Conservation (phyloP, 1,284 basidiomycete species). For the Hemileia vastatrix region DNA sequence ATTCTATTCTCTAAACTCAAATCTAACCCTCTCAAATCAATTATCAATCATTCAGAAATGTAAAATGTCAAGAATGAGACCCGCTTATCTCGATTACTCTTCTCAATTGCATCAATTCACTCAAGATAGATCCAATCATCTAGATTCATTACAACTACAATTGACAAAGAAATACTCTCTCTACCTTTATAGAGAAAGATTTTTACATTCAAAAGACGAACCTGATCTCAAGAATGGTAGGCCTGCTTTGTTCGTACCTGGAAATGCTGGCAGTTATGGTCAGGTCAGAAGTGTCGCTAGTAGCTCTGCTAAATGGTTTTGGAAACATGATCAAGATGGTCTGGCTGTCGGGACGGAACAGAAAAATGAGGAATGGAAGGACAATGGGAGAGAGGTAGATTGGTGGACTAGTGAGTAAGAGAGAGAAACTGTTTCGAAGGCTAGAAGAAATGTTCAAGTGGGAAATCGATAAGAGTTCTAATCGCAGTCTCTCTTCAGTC, state of each 20-base stretch:
- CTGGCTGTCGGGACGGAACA: constrained; percentile 30
- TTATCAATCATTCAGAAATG: too few relatives aligned
- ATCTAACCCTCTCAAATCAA: too few relatives aligned
- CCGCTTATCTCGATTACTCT: too few relatives aligned
- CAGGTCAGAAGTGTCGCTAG: constrained; percentile 92
- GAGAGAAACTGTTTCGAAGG: too few relatives aligned
- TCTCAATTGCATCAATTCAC: constrained; percentile 14
- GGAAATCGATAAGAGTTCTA: too few relatives aligned
- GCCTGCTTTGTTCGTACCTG: constrained; percentile 89
- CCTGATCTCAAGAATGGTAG: constrained; percentile 49
- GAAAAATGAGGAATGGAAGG: constrained; percentile 28
- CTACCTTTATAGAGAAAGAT: constrained; percentile 36
- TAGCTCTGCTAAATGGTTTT: constrained; percentile 71
- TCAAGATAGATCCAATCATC: constrained; percentile 27
- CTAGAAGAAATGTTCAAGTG: too few relatives aligned
- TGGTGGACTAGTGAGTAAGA: constrained; percentile 29
- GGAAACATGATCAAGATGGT: too few relatives aligned
- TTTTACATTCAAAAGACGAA: constrained; percentile 20
- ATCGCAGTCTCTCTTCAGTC: too few relatives aligned
- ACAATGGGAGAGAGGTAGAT: constrained; percentile 29
- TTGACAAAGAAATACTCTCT: constrained; percentile 38
- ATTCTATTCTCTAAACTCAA: too few relatives aligned
- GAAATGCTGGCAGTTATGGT: constrained; percentile 87
- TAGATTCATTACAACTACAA: not conserved
- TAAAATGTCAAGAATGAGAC: too few relatives aligned